phyloP scores from a whole-genome alignment of 2,329 filamentous ascomycete genomes.

The Aspergillus bombycis region DNA sequence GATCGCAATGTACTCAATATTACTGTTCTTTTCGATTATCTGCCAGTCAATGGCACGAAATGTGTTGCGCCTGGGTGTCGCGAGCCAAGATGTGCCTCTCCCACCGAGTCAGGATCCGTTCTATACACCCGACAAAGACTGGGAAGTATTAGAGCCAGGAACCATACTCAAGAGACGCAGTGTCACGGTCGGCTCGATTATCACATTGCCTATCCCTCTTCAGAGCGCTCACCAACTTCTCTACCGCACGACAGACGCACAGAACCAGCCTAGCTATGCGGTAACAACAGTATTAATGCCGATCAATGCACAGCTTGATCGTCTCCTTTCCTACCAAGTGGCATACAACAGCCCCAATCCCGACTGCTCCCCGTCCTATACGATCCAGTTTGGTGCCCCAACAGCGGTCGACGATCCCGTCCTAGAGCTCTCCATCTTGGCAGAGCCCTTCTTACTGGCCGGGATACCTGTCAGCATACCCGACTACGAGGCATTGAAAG shows the following conservation, averaged over 20 bases:
- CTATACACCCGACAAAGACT: neutral
- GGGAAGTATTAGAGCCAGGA: neutral
- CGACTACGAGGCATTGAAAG: constrained; percentile 47
- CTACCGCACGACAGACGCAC: constrained; percentile 38
- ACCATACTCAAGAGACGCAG: constrained; percentile 1
- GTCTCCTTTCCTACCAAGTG: constrained; percentile 44
- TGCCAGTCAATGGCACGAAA: neutral
- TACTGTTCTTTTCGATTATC: neutral
- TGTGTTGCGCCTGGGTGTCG: too few relatives aligned
- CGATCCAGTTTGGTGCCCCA: constrained; percentile 28
- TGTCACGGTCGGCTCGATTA: neutral
- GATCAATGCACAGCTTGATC: constrained; percentile 20
- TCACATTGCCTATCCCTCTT: neutral
- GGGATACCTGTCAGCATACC: constrained; percentile 40
- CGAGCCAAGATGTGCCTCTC: neutral
- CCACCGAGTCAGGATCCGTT: constrained; percentile 8
- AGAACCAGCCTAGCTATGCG: constrained; percentile 31
- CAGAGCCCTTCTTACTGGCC: constrained; percentile 13
- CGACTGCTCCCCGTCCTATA: constrained; percentile 46
- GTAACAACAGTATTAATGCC: constrained; percentile 40
- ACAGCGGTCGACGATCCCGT: constrained; percentile 9
- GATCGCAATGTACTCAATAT: neutral
- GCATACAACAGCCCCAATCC: constrained; percentile 43
- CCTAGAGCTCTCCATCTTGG: neutral
- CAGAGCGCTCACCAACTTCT: constrained; percentile 31